These are phyloP conservation scores for Russula brevipes DNA, from an alignment of 768 basidiomycete species.

Conservation along the genomic window DNA sequence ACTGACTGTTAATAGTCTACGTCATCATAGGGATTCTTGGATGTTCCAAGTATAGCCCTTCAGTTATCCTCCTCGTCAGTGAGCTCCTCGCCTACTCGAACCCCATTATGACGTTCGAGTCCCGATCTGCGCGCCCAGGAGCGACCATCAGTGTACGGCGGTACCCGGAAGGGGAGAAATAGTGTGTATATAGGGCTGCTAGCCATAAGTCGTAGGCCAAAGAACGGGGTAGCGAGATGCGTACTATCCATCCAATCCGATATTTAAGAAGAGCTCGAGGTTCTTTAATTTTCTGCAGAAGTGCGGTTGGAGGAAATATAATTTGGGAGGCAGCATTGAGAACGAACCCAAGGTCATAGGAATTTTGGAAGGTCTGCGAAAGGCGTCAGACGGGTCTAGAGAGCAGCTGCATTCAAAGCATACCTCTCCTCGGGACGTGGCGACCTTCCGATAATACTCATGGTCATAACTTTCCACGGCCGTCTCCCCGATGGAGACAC, in stretches of 20 bases:
- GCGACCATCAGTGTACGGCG: constrained; percentile 81
- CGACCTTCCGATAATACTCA: constrained; percentile 65
- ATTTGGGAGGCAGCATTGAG: not conserved
- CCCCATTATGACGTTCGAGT: constrained; percentile 53
- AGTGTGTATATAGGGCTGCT: constrained; percentile 70
- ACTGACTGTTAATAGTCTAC: not conserved
- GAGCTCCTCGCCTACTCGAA: constrained; percentile 75
- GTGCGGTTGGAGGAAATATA: not conserved
- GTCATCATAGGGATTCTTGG: not conserved
- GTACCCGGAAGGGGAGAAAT: constrained; percentile 72
- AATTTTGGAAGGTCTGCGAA: constrained; percentile 73
- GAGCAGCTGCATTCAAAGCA: constrained; percentile 25
- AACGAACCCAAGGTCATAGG: constrained; percentile 79
- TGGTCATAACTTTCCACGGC: constrained; percentile 89
- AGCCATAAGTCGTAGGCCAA: not conserved
- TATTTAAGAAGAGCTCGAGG: constrained; percentile 80
- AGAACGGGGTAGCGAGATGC: constrained; percentile 33
- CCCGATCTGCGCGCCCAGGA: constrained; percentile 71
- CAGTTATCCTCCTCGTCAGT: constrained; percentile 67
- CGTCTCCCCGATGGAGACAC: constrained; percentile 72
- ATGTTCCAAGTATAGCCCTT: not conserved
- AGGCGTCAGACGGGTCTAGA: not conserved
- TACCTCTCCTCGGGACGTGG: constrained; percentile 65
- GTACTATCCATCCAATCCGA: constrained; percentile 76
- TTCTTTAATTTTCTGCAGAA: constrained; percentile 52